Percentiles rank a stretch among this genome's conserved stretches.
Conservation (phyloP, 352 stramenopile species). For the Phytophthora meadii region DNA sequence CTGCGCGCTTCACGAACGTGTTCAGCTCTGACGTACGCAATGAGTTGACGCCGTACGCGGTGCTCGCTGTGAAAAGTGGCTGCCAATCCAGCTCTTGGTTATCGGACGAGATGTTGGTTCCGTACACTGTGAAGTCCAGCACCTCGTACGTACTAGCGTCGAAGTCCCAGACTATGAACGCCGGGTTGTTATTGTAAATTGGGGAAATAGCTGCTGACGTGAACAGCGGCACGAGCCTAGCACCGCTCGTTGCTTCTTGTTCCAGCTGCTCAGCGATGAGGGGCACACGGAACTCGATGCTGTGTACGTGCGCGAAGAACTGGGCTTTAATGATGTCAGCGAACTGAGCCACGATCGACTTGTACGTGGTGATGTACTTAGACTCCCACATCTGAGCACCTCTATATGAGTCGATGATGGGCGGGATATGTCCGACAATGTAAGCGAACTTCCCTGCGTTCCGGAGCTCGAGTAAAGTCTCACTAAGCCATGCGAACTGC, state of each 20-base stretch:
- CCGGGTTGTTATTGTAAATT: slow-evolving; percentile 89
- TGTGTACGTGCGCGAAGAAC: slow-evolving; percentile 93
- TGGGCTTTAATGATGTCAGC: slow-evolving; percentile 74
- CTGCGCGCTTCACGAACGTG: slow-evolving; percentile 52
- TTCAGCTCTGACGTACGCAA: slow-evolving; percentile 51
- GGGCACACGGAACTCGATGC: slow-evolving; percentile 87
- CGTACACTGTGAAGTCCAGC: slow-evolving; percentile 79
- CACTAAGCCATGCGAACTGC: slow-evolving; percentile 91
- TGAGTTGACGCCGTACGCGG: slow-evolving; percentile 53
- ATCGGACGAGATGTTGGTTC: slow-evolving; percentile 60
- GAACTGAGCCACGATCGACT: slow-evolving; percentile 69
- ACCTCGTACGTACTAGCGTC: slow-evolving; percentile 72
- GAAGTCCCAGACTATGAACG: slow-evolving; percentile 86
- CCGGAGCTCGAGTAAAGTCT: slow-evolving; percentile 57
- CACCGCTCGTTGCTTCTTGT: slow-evolving; percentile 12
- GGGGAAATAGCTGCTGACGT: slow-evolving; percentile 86
- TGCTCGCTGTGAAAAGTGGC: slow-evolving; percentile 54
- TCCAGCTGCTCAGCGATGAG: slow-evolving; percentile 25
- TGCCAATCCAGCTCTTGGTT: slow-evolving; percentile 47
- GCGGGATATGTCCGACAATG: slow-evolving; percentile 91
- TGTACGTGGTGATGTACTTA: slow-evolving; percentile 83
- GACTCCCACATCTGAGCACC: slow-evolving; percentile 85
- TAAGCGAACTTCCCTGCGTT: slow-evolving; percentile 63
- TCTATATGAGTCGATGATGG: slow-evolving; percentile 88
- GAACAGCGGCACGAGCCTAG: slow-evolving; percentile 76